Conservation (phyloP, 2,329 filamentous ascomycete genomes). For the Periconia sp. region DNA sequence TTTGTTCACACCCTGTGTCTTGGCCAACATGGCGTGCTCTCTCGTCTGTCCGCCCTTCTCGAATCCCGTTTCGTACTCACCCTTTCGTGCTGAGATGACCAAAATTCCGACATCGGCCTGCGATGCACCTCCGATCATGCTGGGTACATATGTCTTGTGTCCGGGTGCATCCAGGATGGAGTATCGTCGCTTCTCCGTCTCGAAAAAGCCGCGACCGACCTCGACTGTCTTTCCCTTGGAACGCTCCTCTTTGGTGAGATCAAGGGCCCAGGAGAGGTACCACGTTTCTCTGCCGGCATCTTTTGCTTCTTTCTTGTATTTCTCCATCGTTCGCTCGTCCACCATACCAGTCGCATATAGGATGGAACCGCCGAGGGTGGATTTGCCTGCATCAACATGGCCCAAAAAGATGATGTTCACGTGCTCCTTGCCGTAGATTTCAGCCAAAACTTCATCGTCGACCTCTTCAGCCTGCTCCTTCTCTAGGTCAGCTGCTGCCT, state of each 20-base stretch:
- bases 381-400: constrained; percentile 98
- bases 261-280: constrained; percentile 98
- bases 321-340: constrained; percentile 97
- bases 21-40: constrained; percentile 96
- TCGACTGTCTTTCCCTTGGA: constrained; percentile 98
- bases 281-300: constrained; percentile 95
- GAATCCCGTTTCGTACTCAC: constrained; percentile 98
- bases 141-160: constrained; percentile 64
- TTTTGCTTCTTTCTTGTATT: constrained; percentile 89
- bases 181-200: constrained; percentile 94
- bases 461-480: constrained; percentile 79
- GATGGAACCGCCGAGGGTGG: constrained; percentile 90
- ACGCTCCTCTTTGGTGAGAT: constrained; percentile 95
- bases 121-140: constrained; percentile 93
- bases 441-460: constrained; percentile 82
- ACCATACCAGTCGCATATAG: constrained; percentile 96
- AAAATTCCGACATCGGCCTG: constrained; percentile 71
- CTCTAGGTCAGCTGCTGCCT: constrained; percentile 79
- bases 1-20: constrained; percentile 98
- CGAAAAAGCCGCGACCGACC: constrained; percentile 88
- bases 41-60: constrained; percentile 95
- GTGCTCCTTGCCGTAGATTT: constrained; percentile 93
- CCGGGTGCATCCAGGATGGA: constrained; percentile 89
- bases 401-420: constrained; percentile 98
- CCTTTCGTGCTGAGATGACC: constrained; percentile 94